phyloP scores from a whole-genome alignment of 352 stramenopile genomes.

The Globisporangium megalacanthum region DNA sequence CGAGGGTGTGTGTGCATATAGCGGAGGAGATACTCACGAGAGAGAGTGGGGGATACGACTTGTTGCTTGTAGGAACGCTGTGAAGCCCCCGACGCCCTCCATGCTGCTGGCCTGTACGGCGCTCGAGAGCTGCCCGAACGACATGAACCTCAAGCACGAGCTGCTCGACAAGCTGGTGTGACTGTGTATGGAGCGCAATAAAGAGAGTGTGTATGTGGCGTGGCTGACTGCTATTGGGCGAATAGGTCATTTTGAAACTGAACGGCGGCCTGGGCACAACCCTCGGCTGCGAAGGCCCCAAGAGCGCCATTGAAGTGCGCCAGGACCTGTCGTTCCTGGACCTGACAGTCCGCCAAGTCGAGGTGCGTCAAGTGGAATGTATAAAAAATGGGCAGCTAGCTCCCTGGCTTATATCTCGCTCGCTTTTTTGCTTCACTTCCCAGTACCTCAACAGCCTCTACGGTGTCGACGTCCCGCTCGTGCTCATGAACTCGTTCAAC shows the following conservation, averaged over 20 bases:
- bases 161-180: slow-evolving; percentile 93
- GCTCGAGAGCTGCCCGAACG: slow-evolving; percentile 85
- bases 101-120: slow-evolving; percentile 72
- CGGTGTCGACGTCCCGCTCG: slow-evolving; percentile 96
- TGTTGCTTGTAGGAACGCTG: slow-evolving; percentile 42
- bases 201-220: background rate
- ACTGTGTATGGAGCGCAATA: too few species aligned
- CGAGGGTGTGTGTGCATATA: too few species aligned
- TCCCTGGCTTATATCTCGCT: background rate
- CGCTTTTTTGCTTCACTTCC: background rate
- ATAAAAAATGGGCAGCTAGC: too few species aligned
- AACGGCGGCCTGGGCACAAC: slow-evolving; percentile 99
- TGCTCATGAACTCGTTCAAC: slow-evolving; percentile 99
- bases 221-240: background rate
- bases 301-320: slow-evolving; percentile 92
- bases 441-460: slow-evolving; percentile 90
- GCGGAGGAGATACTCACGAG: too few species aligned
- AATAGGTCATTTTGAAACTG: slow-evolving; percentile 94
- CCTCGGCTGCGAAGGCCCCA: slow-evolving; percentile 93
- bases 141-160: slow-evolving; percentile 90
- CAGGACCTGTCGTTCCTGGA: slow-evolving; percentile 96
- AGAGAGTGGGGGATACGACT: too few species aligned
- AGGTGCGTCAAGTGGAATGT: slow-evolving; percentile 34
- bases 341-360: slow-evolving; percentile 97
- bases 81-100: slow-evolving; percentile 65